These are phyloP conservation scores for Xylaria sp. DNA, from an alignment of 2,329 filamentous ascomycete species.

Conservation along the genomic window DNA sequence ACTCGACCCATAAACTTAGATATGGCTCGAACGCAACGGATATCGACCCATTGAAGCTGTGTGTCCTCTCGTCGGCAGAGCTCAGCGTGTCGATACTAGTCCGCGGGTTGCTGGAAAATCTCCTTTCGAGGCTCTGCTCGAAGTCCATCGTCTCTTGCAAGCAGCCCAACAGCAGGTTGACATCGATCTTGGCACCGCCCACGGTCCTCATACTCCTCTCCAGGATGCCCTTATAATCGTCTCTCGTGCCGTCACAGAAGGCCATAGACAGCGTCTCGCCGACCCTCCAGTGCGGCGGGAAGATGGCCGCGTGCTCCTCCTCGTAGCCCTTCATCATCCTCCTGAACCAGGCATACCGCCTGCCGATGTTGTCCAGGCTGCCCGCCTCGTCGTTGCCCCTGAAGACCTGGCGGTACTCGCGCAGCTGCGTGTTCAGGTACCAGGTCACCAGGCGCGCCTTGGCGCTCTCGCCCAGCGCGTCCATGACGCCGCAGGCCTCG, in stretches of 20 bases:
- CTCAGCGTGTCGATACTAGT: slow-evolving; percentile 89
- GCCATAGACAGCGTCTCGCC: slow-evolving; percentile 87
- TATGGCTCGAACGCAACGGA: slow-evolving; percentile 98
- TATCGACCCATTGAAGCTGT: slow-evolving; percentile 85
- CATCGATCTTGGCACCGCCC: slow-evolving; percentile 81
- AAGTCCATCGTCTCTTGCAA: slow-evolving; percentile 96
- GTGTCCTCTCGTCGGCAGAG: slow-evolving; percentile 73
- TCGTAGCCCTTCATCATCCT: slow-evolving; percentile 95
- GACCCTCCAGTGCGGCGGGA: slow-evolving; percentile 85
- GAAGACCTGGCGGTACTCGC: slow-evolving; percentile 95
- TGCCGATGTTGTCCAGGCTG: slow-evolving; percentile 92
- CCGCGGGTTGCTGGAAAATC: slow-evolving; percentile 73
- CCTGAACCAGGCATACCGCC: slow-evolving; percentile 95
- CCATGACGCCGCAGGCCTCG: slow-evolving; percentile 92
- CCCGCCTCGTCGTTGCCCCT: slow-evolving; percentile 95
- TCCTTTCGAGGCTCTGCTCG: slow-evolving; percentile 85
- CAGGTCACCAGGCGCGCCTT: slow-evolving; percentile 82
- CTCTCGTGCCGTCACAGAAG: slow-evolving; percentile 92
- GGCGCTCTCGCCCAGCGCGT: slow-evolving; percentile 88
- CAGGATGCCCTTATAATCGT: slow-evolving; percentile 92
- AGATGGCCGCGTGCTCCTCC: slow-evolving; percentile 86
- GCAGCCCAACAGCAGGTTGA: slow-evolving; percentile 85
- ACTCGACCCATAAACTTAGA: slow-evolving; percentile 94
- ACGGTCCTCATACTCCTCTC: slow-evolving; percentile 81
- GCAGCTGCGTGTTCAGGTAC: slow-evolving; percentile 97